Percentiles rank a stretch among this genome's conserved stretches.
Conservation (phyloP, 371 early-diverging fungal genomes). For the Actinomortierella ambigua region DNA sequence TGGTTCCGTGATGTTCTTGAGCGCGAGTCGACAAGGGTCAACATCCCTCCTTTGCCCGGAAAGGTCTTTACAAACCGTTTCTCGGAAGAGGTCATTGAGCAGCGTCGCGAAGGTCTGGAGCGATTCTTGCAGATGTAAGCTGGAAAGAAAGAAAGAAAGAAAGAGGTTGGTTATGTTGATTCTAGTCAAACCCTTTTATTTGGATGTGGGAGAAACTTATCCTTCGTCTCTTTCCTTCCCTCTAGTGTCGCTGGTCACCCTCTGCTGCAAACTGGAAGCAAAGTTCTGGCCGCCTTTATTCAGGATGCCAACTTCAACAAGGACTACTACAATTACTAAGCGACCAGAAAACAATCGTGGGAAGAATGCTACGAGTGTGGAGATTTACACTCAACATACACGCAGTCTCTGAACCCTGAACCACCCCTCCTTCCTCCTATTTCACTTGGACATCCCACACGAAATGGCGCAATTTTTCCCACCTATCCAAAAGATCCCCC, state of each 20-base stretch:
- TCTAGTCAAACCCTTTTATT: neutral
- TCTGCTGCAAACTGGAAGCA: constrained; percentile 95
- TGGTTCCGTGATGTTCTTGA: constrained; percentile 96
- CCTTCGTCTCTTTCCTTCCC: constrained; percentile 9
- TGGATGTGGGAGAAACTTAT: neutral
- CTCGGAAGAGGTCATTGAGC: constrained; percentile 92
- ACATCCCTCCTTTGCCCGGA: constrained; percentile 95
- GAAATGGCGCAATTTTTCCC: no score
- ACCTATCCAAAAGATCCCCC: no score
- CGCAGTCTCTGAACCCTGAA: no score
- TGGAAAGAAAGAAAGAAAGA: neutral
- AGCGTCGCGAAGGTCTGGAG: constrained; percentile 90
- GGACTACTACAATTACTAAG: constrained; percentile 74
- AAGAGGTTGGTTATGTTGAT: neutral
- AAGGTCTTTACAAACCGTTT: constrained; percentile 97
- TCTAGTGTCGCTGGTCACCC: constrained; percentile 94
- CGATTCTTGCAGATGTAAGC: constrained; percentile 94
- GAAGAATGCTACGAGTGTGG: no score
- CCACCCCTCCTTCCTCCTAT: no score
- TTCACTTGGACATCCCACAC: no score
- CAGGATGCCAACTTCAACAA: constrained; percentile 89
- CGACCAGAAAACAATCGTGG: neutral
- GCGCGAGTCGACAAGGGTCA: constrained; percentile 89
- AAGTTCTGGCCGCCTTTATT: constrained; percentile 92
- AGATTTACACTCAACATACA: no score